Conservation (phyloP, 306 rosid genomes). For the Astragalus membranaceus region DNA sequence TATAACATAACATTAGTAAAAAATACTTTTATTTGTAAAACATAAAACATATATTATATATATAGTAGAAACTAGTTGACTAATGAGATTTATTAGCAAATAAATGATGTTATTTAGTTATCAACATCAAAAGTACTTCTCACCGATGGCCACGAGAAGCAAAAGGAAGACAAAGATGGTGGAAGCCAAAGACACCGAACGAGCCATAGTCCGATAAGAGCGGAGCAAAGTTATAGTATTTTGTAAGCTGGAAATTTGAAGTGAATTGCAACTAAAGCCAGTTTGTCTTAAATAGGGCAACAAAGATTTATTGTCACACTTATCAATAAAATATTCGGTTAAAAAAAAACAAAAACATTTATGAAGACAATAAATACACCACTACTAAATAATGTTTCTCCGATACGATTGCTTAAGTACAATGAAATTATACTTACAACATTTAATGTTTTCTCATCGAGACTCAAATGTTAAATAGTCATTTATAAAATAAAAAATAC, state of each 20-base stretch:
- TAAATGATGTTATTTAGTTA: background rate
- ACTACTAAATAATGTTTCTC: no score
- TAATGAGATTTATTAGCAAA: background rate
- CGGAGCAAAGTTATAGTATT: background rate
- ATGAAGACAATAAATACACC: no score
- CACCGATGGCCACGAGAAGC: constrained; percentile 50
- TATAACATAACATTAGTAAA: no score
- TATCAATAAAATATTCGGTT: no score
- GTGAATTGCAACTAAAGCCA: background rate
- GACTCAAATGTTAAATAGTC: no score
- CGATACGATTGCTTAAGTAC: no score
- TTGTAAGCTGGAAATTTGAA: background rate
- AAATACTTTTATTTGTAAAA: no score
- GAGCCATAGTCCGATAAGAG: constrained; percentile 22
- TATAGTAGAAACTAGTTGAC: background rate
- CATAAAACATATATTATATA: no score
- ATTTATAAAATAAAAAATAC: no score
- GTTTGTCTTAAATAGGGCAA: constrained; percentile 19
- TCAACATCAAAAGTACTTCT: background rate
- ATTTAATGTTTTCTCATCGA: no score
- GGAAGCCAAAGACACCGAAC: constrained; percentile 33
- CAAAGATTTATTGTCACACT: background rate
- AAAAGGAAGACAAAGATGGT: constrained; percentile 34
- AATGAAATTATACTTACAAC: no score
- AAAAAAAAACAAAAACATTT: no score